Base-by-base conservation (phyloP, 164 flowering plant species). In the Cinnamomum chago region DNA sequence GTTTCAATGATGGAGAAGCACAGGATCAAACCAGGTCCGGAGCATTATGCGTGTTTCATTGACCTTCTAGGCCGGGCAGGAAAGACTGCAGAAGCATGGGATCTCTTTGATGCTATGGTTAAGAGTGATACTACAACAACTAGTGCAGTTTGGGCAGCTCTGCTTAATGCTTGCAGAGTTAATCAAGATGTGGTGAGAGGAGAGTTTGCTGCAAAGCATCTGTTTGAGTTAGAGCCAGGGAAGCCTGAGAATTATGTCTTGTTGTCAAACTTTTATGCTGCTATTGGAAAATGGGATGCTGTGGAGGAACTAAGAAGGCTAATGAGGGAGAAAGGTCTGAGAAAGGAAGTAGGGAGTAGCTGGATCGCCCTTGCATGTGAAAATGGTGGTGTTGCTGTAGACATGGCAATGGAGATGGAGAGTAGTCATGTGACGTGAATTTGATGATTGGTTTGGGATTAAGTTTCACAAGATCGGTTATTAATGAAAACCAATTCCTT, bases 221-320 rank as follows among this genome's bases (percentile, higher is more conserved):
- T 87, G 17, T 5, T 88, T 73, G 80, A 86, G 71, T 76, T 84
- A n/a, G 87, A 85, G 58, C 85, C 88, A 3, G 76, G 80, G 58
- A 85, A 85, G 5, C 82, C 94, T 17, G 85, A 76, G 60, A 73
- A 76, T 68, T 82, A 78, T 65, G 82, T 90, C 11, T 73, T 82
- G 65, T 67, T 87, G 50, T 86, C 92, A 12, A 85, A 90, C 76
- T 82, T 87, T 24, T 87, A 85, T 82, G 90, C 90, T 55, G 80
- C 84, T n/a, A 68, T 78, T 68, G 89, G 88, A 33, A 86, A 73
- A 76, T 87, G 89, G 89, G 90, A 86, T 20, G 62, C 35, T 66
- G 89, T 78, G 17, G 79, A 82, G 69, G 68, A 78, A 17, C 72
- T 88, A 71, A 85, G 93, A 78, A 77, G 65, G 65, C 5, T 71